Evolutionary conservation across 73 alveolate species (phyloP).

Genomic region (Tetrahymena thermophila): DNA sequence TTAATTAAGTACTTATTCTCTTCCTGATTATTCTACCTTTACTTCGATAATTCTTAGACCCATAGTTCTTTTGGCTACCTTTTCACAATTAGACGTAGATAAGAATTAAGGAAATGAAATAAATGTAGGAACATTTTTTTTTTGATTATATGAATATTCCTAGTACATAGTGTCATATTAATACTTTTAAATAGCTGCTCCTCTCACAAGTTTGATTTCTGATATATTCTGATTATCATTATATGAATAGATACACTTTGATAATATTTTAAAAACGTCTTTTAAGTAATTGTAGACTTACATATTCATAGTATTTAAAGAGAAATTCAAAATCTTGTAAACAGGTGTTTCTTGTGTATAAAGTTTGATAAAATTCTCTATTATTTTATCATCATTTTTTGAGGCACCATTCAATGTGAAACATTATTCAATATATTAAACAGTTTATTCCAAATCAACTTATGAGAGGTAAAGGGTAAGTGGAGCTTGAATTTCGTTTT

Average conservation of each 20-base stretch:
- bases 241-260: not conserved
- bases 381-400: not conserved
- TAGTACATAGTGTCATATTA: not conserved
- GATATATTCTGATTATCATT: not conserved
- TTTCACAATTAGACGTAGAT: not conserved
- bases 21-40: not conserved
- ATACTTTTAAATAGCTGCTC: not conserved
- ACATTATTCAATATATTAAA: too few relatives aligned
- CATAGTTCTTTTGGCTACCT: not conserved
- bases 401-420: not conserved
- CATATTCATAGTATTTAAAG: not conserved
- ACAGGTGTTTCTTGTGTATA: not conserved
- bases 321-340: too few relatives aligned
- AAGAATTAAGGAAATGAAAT: not conserved
- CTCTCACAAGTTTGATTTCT: not conserved
- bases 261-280: not conserved
- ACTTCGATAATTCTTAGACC: not conserved
- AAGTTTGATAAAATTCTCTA: not conserved
- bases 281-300: not conserved
- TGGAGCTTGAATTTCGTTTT: not conserved
- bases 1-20: not conserved
- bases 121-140: not conserved
- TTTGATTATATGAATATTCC: not conserved
- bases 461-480: not conserved
- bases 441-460: not conserved